These are phyloP conservation scores for Beverwykella pulmonaria DNA, from an alignment of 495 filamentous ascomycete species.

Conservation along the genomic window DNA sequence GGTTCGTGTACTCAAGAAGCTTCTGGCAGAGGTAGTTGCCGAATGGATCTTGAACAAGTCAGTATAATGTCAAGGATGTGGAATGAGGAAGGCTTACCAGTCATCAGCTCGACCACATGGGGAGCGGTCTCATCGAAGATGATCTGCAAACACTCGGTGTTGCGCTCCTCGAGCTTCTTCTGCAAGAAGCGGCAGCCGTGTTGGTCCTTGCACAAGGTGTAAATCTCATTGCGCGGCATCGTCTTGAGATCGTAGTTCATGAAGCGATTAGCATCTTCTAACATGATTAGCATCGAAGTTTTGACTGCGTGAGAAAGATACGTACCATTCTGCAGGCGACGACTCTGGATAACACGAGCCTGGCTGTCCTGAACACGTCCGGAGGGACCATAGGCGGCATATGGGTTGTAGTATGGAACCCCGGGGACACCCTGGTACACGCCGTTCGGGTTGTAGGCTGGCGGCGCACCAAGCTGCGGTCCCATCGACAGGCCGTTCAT, in stretches of 20 bases:
- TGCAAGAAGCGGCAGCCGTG: slow-evolving; percentile 95
- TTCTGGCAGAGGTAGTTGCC: slow-evolving; percentile 99
- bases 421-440: slow-evolving; percentile 44
- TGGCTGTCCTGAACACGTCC: slow-evolving; percentile 62
- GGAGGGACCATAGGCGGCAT: slow-evolving; percentile 45
- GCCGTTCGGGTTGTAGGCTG: slow-evolving; percentile 33
- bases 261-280: slow-evolving; percentile 63
- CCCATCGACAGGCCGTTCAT: slow-evolving; percentile 54
- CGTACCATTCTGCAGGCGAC: slow-evolving; percentile 67
- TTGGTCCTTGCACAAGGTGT: slow-evolving; percentile 91
- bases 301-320: slow-evolving; percentile 44
- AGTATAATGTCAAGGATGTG: neutral
- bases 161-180: slow-evolving; percentile 92
- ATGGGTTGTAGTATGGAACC: slow-evolving; percentile 35
- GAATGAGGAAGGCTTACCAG: slow-evolving; percentile 53
- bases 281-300: slow-evolving; percentile 6
- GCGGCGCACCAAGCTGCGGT: slow-evolving; percentile 37
- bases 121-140: slow-evolving; percentile 91
- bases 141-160: slow-evolving; percentile 78
- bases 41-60: slow-evolving; percentile 71
- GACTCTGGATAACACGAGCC: slow-evolving; percentile 69
- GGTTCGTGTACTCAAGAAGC: slow-evolving; percentile 86
- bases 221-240: slow-evolving; percentile 72
- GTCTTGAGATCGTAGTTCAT: slow-evolving; percentile 76
- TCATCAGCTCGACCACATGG: slow-evolving; percentile 96